Evolutionary conservation across 2,329 filamentous ascomycete species (phyloP).

Genomic region (Teratosphaeria destructans): DNA sequence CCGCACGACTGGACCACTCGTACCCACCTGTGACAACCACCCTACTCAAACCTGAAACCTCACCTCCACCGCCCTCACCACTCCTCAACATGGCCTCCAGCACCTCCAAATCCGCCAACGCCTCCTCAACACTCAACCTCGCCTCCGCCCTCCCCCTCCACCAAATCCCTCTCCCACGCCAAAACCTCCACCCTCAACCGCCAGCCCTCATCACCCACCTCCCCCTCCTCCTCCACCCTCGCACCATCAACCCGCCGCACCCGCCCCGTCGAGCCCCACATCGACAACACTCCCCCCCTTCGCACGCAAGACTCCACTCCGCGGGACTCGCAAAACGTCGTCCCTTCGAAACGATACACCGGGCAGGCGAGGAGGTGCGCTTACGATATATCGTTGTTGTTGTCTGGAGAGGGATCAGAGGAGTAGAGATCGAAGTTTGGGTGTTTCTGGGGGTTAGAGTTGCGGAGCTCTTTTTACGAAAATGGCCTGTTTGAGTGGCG

Average conservation of each 20-base stretch:
- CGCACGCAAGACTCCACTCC: slow-evolving; percentile 48
- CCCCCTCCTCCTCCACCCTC: slow-evolving; percentile 26
- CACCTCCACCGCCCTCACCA: slow-evolving; percentile 27
- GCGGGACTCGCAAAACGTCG: slow-evolving; percentile 39
- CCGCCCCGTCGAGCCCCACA: slow-evolving; percentile 33
- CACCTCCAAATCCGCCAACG: slow-evolving; percentile 51
- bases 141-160: slow-evolving; percentile 37
- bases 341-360: slow-evolving; percentile 44
- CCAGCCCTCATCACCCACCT: slow-evolving; percentile 35
- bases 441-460: slow-evolving; percentile 20
- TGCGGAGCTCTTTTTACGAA: slow-evolving; percentile 44
- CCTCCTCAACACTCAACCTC: slow-evolving; percentile 48
- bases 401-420: slow-evolving; percentile 35
- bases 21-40: too few species aligned
- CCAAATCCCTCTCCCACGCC: slow-evolving; percentile 48
- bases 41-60: too few species aligned
- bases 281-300: slow-evolving; percentile 48
- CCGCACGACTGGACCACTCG: too few species aligned
- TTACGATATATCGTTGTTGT: slow-evolving; percentile 27
- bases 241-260: slow-evolving; percentile 14
- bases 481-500: slow-evolving; percentile 32
- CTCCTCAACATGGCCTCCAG: slow-evolving; percentile 35
- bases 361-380: slow-evolving; percentile 48
- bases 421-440: slow-evolving; percentile 45
- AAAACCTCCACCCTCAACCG: slow-evolving; percentile 52